Base-by-base conservation (phyloP, 148 eudicot genomes). In the Heliamphora exappendiculata region DNA sequence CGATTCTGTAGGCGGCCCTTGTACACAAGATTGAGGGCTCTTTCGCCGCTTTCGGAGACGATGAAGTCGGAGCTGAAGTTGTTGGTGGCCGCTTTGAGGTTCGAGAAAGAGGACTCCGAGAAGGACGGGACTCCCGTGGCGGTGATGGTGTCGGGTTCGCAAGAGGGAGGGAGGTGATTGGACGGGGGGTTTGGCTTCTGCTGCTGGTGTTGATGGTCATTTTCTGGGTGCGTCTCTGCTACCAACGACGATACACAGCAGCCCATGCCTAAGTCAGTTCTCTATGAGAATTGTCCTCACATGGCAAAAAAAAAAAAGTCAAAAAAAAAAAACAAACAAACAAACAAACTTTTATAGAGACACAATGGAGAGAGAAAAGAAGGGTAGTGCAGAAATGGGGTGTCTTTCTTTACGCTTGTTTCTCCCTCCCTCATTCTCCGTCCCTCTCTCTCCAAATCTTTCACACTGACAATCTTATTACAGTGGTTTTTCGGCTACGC, bases 41-140 rank as follows among this genome's bases (percentile, higher is more conserved):
- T 85, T 47, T 90, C 91, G 62, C 95, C 93, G 78, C 95, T 88
- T 39, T 91, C 91, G 9, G 95, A 93, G 49, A 89, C 97, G 45
- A 93, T 90, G 69, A 67, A 81, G 1, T 89, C 95, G 13, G 87
- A 29, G 71, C 85, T 89, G 77, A 93, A 93, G 82, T 84, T 88
- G 47, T 79, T 84, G 9, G 93, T 93, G n/a, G 97, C 97, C 1
- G 89, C 68, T 78, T 89, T 88, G 7, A 93, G 87, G 82, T 93
- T 93, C 17, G 73, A 12, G 51, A 86, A 79, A 0, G 89, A 84
- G 68, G 85, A 91, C 82, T 93, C 93, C 2, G 81, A 84, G 74
- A 93, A 93, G 22, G 81, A 65, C 6, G 93, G 89, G 36, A 78
- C 68, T n/a, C 67, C 83, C 49, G 76, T 14, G 39, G 74, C 44